These are phyloP conservation scores for Phytophthora foliorum DNA, from an alignment of 352 stramenopile genomes.

Conservation along the genomic window DNA sequence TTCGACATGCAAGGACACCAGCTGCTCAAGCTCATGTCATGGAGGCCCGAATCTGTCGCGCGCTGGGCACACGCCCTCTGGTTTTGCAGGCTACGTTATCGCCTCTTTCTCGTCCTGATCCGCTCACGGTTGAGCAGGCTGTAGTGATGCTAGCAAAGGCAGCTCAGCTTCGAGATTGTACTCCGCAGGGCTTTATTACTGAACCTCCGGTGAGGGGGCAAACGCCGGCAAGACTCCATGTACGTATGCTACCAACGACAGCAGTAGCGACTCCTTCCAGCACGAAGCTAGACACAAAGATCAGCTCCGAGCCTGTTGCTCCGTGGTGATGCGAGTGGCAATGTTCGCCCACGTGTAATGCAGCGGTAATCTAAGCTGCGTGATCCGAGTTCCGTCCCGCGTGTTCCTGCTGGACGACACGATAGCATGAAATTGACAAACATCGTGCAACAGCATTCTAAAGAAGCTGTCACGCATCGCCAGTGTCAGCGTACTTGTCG, in stretches of 20 bases:
- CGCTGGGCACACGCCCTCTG: slow-evolving; percentile 46
- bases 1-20: slow-evolving; percentile 56
- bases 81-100: slow-evolving; percentile 24
- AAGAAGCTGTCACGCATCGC: slow-evolving; percentile 81
- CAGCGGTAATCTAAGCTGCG: slow-evolving; percentile 69
- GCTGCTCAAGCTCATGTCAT: slow-evolving; percentile 51
- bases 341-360: slow-evolving; percentile 67
- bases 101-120: slow-evolving; percentile 47
- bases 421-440: slow-evolving; percentile 77
- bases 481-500: slow-evolving; percentile 71
- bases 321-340: slow-evolving; percentile 37
- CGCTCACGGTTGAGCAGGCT: slow-evolving; percentile 47
- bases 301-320: slow-evolving; percentile 42
- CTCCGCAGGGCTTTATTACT: slow-evolving; percentile 26
- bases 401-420: slow-evolving; percentile 74
- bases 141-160: slow-evolving; percentile 36
- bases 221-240: slow-evolving; percentile 17
- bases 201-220: slow-evolving; percentile 11
- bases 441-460: slow-evolving; percentile 73
- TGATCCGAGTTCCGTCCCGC: slow-evolving; percentile 74
- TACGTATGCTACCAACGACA: slow-evolving; percentile 24
- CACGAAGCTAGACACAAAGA: not conserved
- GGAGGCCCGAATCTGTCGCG: slow-evolving; percentile 49
- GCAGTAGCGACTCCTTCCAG: slow-evolving; percentile 1
- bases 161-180: slow-evolving; percentile 40